Evolutionary conservation across 371 early-diverging fungal species (phyloP), one percentile per base, ranked within the genome.

Genomic region (Saksenaea oblongispora): DNA sequence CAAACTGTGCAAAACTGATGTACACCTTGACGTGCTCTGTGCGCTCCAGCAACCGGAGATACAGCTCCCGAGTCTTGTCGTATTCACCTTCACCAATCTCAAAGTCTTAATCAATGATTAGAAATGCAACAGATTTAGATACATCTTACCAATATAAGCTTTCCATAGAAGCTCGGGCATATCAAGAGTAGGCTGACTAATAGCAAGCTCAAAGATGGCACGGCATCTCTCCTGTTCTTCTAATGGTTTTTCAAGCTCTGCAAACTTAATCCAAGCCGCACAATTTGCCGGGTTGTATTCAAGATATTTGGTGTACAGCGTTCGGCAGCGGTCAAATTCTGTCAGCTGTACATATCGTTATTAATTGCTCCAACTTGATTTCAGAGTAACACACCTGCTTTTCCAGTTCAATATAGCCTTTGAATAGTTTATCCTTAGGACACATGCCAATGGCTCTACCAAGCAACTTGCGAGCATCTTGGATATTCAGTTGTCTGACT

Each of bases 101-200:
- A 75, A 97, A 96, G 70, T 98, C 98, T 80, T 62, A 37, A 8
- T 11, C 3, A 11, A 47, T 47, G 7, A 53, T 24, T 9, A 51
- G 44, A 34, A 58, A 27, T 31, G 31, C 1, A 28, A 13, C 1
- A 56, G n/a, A 28, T 37, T 34, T 13, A 31, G 34, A 3, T 17
- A 26, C 24, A 28, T 11, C 56, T 58, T 58, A 76, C 80, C 84
- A 64, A 98, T 97, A 69, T 91, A 97, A 0, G 95, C 91, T 78
- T 97, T 98, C 98, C 98, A 98, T 51, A 98, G 73, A 11, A 98
- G 82, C 70, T 98, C 98, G 31, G 98, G 98, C 96, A 96, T 95
- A 62, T 98, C 97, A 58, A 98, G 73, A 3, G 83, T 85, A 0
- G 89, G 89, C 76, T 96, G 96, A 37, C 82, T 76, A 36, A 97